Evolutionary conservation across 208 protist species (phyloP).

Genomic region (Crithidia acanthocephali): DNA sequence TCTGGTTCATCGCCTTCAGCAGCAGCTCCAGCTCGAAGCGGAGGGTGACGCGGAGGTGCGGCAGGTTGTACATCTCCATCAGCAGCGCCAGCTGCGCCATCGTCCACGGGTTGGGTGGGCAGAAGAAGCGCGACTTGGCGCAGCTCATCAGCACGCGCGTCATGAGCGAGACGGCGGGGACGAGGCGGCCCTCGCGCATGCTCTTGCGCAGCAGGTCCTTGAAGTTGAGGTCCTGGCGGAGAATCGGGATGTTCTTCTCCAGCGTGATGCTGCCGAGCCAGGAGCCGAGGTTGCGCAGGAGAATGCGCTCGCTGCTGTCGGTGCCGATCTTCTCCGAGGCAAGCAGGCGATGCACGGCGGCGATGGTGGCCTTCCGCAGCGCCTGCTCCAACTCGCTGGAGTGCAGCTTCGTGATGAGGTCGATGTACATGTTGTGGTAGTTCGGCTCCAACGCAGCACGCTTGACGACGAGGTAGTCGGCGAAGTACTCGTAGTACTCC

Average conservation of each 20-base stretch:
- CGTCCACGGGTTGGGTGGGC: constrained; percentile 98
- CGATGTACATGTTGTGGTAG: constrained; percentile 95
- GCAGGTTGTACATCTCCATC: constrained; percentile 96
- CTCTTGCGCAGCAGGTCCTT: constrained; percentile 96
- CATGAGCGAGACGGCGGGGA: constrained; percentile 97
- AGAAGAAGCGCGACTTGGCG: constrained; percentile 95
- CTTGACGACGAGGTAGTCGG: constrained; percentile 98
- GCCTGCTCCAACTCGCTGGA: constrained; percentile 84
- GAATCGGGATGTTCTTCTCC: constrained; percentile 97
- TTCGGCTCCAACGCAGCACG: constrained; percentile 98
- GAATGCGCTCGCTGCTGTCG: constrained; percentile 90
- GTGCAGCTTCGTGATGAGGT: constrained; percentile 83
- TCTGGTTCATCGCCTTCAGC: constrained; percentile 79
- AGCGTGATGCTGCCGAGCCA: constrained; percentile 99
- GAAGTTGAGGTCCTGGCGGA: constrained; percentile 95
- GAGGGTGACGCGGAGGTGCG: constrained; percentile 96
- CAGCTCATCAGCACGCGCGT: constrained; percentile 92
- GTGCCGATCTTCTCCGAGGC: constrained; percentile 94
- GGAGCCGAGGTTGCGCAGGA: constrained; percentile 98
- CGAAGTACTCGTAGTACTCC: constrained; percentile 93
- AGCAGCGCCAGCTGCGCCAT: constrained; percentile 95
- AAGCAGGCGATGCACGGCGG: constrained; percentile 89
- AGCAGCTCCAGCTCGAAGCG: constrained; percentile 98
- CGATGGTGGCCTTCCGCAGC: constrained; percentile 86
- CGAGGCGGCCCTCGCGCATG: constrained; percentile 94